Conservation (phyloP, 805 yeast genomes). For the Candida sithepensis region DNA sequence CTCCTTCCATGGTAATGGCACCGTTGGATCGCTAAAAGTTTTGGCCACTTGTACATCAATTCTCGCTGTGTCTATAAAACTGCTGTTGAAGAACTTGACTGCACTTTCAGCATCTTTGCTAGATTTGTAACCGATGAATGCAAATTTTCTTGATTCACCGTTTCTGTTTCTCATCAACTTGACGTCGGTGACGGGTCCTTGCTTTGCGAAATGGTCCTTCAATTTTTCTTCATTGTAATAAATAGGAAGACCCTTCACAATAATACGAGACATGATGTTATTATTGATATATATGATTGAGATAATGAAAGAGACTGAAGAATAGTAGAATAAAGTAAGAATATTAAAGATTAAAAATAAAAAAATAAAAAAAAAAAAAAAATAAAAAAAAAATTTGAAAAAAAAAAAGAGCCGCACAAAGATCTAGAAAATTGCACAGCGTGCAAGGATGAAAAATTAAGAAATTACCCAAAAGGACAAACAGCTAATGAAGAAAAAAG, state of each 20-base stretch:
- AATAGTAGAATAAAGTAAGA: not conserved
- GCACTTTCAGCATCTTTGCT: slow-evolving; percentile 74
- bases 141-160: slow-evolving; percentile 91
- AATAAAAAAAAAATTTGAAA: not conserved
- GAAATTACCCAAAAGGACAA: no score
- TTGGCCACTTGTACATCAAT: slow-evolving; percentile 81
- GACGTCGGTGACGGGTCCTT: slow-evolving; percentile 78
- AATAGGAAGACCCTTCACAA: slow-evolving; percentile 84
- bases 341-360: slow-evolving; percentile 1
- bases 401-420: slow-evolving; percentile 3
- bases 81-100: slow-evolving; percentile 65
- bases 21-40: slow-evolving; percentile 77
- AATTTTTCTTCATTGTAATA: slow-evolving; percentile 74
- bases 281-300: not conserved
- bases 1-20: slow-evolving; percentile 63
- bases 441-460: no score
- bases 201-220: slow-evolving; percentile 53
- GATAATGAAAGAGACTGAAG: not conserved
- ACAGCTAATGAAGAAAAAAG: not conserved
- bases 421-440: not conserved
- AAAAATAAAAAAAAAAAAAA: not conserved
- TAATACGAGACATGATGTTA: slow-evolving; percentile 73
- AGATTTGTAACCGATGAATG: slow-evolving; percentile 83
- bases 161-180: slow-evolving; percentile 74
- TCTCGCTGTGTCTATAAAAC: slow-evolving; percentile 80